Percentiles rank a stretch among this genome's conserved stretches.
Conservation (phyloP, 495 filamentous ascomycete species). For the Penicillium steckii region DNA sequence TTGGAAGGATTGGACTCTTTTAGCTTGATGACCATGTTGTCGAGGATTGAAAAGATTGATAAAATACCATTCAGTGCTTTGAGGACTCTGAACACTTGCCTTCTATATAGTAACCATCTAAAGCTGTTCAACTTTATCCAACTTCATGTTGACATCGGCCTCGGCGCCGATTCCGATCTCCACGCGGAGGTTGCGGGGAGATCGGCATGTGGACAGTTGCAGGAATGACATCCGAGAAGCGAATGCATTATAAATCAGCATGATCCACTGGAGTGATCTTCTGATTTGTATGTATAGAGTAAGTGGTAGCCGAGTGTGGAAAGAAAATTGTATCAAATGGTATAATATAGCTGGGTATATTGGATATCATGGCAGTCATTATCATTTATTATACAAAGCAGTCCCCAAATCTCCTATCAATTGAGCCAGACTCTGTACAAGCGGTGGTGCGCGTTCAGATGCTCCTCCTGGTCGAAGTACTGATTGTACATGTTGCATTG, state of each 20-base stretch:
- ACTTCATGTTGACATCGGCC: conserved; percentile 8
- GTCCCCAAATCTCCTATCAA: conserved; percentile 52
- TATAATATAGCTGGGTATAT: neutral
- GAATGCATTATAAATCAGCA: too few relatives aligned
- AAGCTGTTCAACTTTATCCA: neutral
- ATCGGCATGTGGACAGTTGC: conserved; percentile 18
- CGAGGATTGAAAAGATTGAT: neutral
- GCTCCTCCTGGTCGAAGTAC: conserved; percentile 27
- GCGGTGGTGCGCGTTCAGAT: conserved; percentile 31
- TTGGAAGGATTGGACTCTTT: conserved; percentile 11
- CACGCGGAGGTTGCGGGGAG: conserved; percentile 11
- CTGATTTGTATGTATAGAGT: too few relatives aligned
- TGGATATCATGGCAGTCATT: conserved; percentile 9
- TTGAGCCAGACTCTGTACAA: conserved; percentile 56
- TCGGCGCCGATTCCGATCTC: conserved; percentile 21
- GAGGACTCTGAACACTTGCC: neutral
- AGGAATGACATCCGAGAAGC: too few relatives aligned
- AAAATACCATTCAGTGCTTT: too few relatives aligned
- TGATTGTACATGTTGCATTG: conserved; percentile 26
- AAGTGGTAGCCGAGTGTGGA: neutral
- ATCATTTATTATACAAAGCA: neutral
- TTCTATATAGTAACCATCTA: neutral
- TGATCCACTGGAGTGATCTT: too few relatives aligned
- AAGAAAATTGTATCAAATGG: conserved; percentile 1
- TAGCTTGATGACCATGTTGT: conserved; percentile 14